Evolutionary conservation across 768 basidiomycete species (phyloP), one percentile per base, ranked within the genome.

Genomic region (Leccinum uliginosum): DNA sequence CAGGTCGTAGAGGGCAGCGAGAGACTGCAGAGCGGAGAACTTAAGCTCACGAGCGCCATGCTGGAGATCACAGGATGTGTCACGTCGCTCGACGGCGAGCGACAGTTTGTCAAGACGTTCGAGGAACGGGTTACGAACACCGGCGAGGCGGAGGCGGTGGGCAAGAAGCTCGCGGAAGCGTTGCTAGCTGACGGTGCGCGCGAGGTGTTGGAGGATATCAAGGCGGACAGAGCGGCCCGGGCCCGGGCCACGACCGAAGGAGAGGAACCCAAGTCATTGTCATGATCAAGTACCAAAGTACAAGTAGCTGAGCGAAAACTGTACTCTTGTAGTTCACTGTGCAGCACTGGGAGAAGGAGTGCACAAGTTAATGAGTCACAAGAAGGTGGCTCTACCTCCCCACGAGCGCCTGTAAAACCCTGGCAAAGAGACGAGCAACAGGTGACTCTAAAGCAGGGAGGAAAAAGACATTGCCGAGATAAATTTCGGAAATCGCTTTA

Each of bases 181-280:
- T 70, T 99, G 55, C 79, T 89, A 45, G 80, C 80, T 9, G 75
- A 72, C 1, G 96, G 96, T 0, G 96, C 90, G 19, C 81, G 78
- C 63, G 79, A 78, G 58, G 90, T 99, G 61, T 68, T 99, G 69
- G 85, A 91, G 38, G 90, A 91, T 54, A 90, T 99, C 62, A 87
- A 82, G n/a, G 68, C 67, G 53, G 86, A 91, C 65, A 78, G 88
- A 59, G 79, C 75, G 49, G 73, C 71, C 32, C 72, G 83, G 51
- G 76, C 79, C 19, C 72, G 57, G 6, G 77, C 77, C 55, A 79
- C 77, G 17, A 64, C 74, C 48, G 66, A 70, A 24, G 67, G 63
- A 49, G 73, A 75, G 17, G 66, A 47, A 27, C 27, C 49, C 17
- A 55, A 62, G 15, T 50, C 45, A 9, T 54, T 30, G 19, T 59